Evolutionary conservation across 2,329 filamentous ascomycete species (phyloP), one percentile per base, ranked within the genome.

Genomic region (Ophiocordyceps australis): DNA sequence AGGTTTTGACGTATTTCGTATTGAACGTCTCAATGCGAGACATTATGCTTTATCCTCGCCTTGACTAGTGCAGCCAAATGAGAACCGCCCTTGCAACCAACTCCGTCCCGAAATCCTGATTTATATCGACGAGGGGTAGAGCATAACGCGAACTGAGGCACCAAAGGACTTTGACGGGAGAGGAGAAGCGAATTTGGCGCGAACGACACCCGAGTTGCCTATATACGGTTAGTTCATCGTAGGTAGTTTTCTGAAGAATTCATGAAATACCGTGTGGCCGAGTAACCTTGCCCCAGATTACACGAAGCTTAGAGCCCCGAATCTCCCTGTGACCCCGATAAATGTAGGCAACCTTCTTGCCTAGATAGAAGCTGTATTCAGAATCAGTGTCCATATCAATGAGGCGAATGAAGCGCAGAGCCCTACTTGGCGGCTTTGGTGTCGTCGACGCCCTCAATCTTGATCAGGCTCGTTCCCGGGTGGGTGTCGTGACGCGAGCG

Each of bases 231-330:
- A 24, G 23, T 17, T 7, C 12, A 11, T 9, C 6, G 4, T 10
- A 9, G 7, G 12, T 5, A 8, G 14, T 16, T 9, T 4, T 15
- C 4, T 17, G 23, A 19, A 19, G 32, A 28, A 14, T 18, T n/a
- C n/a, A n/a, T n/a, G n/a, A n/a, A n/a, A 47, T 79, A 86, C 80
- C 86, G 65, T 95, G 86, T 56, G 83, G 76, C 54, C 83, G 70
- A 55, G 82, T 92, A 56, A 95, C 77, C 71, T 93, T 94, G 68
- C 86, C 86, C 83, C 85, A 95, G 68, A 95, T 94, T 47, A 95
- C 78, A 54, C 86, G 75, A 65, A 95, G 91, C 77, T 95, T 95
- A 58, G 83, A 86, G 56, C 89, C 89, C 50, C 86, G 80, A 53
- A 93, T 71, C 69, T 93, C 82, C 64, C 75, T 85, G 62, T 81